Percentiles rank a stretch among this genome's conserved stretches.
Evolutionary conservation across 225 moss, liverwort and hornwort species (phyloP).

Genomic region (Ulota crispa): DNA sequence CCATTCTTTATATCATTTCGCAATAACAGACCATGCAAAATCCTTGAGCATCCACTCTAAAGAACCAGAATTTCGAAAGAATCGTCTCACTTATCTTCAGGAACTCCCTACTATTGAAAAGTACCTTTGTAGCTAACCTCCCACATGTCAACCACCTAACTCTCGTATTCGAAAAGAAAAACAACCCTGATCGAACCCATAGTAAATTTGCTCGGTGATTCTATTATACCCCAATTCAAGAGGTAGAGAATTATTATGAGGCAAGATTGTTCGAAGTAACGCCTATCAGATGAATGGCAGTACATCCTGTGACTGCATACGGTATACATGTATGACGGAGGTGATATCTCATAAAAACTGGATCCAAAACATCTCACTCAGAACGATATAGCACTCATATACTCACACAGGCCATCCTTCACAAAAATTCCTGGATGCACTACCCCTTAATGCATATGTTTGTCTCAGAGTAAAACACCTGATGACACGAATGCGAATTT

Average conservation of each 20-base stretch:
- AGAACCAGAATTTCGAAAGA: neutral
- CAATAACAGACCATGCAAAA: neutral
- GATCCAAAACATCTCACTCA: slow-evolving; percentile 9
- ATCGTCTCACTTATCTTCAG: neutral
- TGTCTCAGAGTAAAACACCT: neutral
- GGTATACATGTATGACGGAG: neutral
- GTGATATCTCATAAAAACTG: neutral
- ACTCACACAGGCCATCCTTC: neutral
- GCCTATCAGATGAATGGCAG: neutral
- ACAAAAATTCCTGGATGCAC: neutral
- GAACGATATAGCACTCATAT: neutral
- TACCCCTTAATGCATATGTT: neutral
- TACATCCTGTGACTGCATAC: neutral
- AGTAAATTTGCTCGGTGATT: neutral
- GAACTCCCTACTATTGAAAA: neutral
- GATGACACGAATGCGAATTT: neutral
- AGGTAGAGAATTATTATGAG: neutral
- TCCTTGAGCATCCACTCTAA: neutral
- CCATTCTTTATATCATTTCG: neutral
- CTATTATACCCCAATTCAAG: neutral
- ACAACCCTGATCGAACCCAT: neutral
- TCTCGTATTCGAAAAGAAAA: neutral
- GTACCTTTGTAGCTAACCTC: neutral
- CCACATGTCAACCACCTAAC: slow-evolving; percentile 14
- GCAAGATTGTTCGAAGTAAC: neutral